phyloP scores from a whole-genome alignment of 1,139 yeast species.

The Saccharomycopsis hybrid region DNA sequence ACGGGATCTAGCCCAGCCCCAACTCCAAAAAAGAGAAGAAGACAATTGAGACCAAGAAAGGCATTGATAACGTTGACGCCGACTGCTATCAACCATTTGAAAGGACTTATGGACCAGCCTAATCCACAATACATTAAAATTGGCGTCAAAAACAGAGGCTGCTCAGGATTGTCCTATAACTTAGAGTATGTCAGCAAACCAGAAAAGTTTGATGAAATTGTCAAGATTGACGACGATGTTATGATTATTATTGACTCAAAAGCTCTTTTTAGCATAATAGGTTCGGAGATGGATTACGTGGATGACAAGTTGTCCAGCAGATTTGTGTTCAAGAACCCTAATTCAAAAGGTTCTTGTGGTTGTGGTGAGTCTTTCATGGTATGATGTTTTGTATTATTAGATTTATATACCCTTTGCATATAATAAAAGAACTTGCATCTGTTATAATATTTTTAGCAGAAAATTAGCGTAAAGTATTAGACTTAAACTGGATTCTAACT shows the following conservation, averaged over 20 bases:
- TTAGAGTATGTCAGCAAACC: constrained; percentile 84
- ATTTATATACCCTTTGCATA: not conserved
- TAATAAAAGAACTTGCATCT: not conserved
- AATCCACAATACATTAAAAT: constrained; percentile 83
- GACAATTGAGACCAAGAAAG: constrained; percentile 76
- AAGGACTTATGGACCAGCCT: constrained; percentile 65
- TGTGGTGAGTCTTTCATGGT: constrained; percentile 99
- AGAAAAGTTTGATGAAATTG: constrained; percentile 89
- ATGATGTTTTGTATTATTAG: constrained; percentile 2
- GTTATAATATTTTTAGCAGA: not conserved
- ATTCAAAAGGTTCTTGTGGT: constrained; percentile 96
- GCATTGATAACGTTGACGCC: constrained; percentile 79
- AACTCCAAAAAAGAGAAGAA: constrained; percentile 40
- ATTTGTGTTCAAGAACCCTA: constrained; percentile 90
- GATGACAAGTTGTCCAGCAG: constrained; percentile 87
- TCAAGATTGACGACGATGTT: constrained; percentile 82
- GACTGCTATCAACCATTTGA: constrained; percentile 66
- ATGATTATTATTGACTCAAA: constrained; percentile 90
- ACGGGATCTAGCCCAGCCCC: not conserved
- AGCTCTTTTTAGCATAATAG: constrained; percentile 90
- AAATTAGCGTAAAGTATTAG: not conserved
- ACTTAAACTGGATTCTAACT: not conserved
- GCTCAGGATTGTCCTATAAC: constrained; percentile 90
- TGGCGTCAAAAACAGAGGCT: constrained; percentile 94
- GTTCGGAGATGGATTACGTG: constrained; percentile 97